These are phyloP conservation scores for Venturia nashicola DNA, from an alignment of 2,329 filamentous ascomycete species.

Conservation along the genomic window DNA sequence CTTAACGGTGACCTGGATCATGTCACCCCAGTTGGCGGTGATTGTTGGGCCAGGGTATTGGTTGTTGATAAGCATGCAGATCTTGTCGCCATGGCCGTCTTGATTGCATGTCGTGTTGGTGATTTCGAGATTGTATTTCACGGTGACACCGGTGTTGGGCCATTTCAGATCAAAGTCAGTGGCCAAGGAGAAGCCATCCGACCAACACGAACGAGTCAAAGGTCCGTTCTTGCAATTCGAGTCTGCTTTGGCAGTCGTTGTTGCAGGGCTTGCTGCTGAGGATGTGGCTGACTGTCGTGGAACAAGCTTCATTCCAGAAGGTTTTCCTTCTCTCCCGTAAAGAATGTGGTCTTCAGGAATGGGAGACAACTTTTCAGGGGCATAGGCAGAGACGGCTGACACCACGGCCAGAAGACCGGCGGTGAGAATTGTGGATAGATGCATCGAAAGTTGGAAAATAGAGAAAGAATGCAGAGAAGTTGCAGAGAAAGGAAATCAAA, in stretches of 20 bases:
- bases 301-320: background rate
- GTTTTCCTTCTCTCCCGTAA: slow-evolving; percentile 8
- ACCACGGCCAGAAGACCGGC: background rate
- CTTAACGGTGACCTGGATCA: slow-evolving; percentile 39
- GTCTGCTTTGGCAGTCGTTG: slow-evolving; percentile 11
- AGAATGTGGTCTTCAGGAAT: slow-evolving; percentile 10
- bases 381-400: background rate
- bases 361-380: background rate
- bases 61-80: slow-evolving; percentile 43
- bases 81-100: slow-evolving; percentile 18
- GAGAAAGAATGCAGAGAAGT: background rate
- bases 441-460: background rate
- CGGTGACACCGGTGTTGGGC: slow-evolving; percentile 26
- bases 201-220: slow-evolving; percentile 29
- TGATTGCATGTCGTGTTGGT: slow-evolving; percentile 23
- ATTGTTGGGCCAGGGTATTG: slow-evolving; percentile 52
- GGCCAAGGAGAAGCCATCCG: slow-evolving; percentile 28
- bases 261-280: background rate
- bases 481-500: background rate
- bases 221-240: slow-evolving; percentile 29
- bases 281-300: background rate
- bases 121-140: slow-evolving; percentile 21
- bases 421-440: background rate
- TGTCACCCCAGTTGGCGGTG: slow-evolving; percentile 37
- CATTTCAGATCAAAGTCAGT: slow-evolving; percentile 34